Base-by-base conservation (phyloP, 345 rosid species). In the Dimocarpus longan region DNA sequence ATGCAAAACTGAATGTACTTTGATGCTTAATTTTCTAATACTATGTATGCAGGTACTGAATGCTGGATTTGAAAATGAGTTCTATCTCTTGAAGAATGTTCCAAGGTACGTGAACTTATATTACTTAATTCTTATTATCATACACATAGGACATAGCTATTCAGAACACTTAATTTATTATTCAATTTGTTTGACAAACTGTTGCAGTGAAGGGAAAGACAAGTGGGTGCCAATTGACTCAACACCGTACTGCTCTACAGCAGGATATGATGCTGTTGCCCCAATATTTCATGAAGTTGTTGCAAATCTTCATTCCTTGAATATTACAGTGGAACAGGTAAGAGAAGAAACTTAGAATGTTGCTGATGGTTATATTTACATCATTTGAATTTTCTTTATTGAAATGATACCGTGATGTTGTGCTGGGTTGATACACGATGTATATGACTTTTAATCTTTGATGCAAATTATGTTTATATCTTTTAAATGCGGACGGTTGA, bases 61-160 rank as follows among this genome's bases (percentile, higher is more conserved):
- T 85, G 97, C 99, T n/a, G 99, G 99, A 76, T 96, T 94, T 80
- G 99, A 96, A 81, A 94, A 85, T 80, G 99, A 96, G 85, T 96
- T 96, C 83, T 86, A 85, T 79, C 90, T 96, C 80, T 90, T 96
- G 80, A 91, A 93, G 89, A 91, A 84, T 78, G 82, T 80, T 50
- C 72, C 81, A 62, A 80, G 94, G 98, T 93, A 80, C 48, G 85
- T 43, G 11, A 56, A 50, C 70, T 22, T 22, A 5, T 52, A 44
- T 28, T 46, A n/a, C 64, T 12, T 73, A 12, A 68, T 66, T 64
- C 21, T 50, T 78, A 76, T 62, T 68, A 2, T 62, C 67, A 73
- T 57, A 69, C 44, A 18, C 70, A 66, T 63, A 9, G 5, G 37
- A 66, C 28, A 26, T 62, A 9, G 5, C 48, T 65, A 21, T 40